These are phyloP conservation scores for Aspergillus cristatus DNA, from an alignment of 495 filamentous ascomycete genomes.

Conservation along the genomic window DNA sequence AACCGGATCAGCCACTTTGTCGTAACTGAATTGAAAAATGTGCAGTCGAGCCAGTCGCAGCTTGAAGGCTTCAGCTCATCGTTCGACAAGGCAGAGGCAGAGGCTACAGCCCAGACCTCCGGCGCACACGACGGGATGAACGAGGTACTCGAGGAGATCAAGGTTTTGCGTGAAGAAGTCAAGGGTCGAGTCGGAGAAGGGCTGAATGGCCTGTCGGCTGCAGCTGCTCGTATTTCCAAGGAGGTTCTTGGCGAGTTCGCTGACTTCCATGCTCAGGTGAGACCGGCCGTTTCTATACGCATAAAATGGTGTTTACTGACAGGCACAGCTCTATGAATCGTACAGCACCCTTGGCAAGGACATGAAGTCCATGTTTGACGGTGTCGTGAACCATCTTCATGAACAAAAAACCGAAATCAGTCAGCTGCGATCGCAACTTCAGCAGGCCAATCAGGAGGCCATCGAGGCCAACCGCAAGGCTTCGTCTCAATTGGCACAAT, in stretches of 20 bases:
- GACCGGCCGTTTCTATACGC: no score
- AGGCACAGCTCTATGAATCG: conserved; percentile 59
- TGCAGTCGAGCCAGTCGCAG: conserved; percentile 56
- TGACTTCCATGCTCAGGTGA: conserved; percentile 66
- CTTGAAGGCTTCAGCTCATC: conserved; percentile 55
- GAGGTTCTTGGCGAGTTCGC: conserved; percentile 85
- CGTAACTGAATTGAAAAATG: conserved; percentile 55
- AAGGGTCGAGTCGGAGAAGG: conserved; percentile 80
- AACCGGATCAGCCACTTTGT: conserved; percentile 65
- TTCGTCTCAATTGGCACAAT: conserved; percentile 57
- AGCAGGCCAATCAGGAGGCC: conserved; percentile 53
- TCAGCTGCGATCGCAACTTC: conserved; percentile 57
- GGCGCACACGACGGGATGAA: conserved; percentile 83
- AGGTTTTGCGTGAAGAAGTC: conserved; percentile 73
- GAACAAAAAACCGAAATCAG: conserved; percentile 74
- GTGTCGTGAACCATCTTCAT: conserved; percentile 59
- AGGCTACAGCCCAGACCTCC: conserved; percentile 58
- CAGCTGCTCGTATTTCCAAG: conserved; percentile 77
- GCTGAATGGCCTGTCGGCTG: conserved; percentile 70
- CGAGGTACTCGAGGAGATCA: conserved; percentile 81
- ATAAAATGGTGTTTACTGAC: conserved; percentile 12
- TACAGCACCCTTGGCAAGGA: conserved; percentile 85
- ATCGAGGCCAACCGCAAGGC: conserved; percentile 57
- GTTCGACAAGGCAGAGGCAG: conserved; percentile 55
- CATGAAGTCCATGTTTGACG: conserved; percentile 77